phyloP scores from a whole-genome alignment of 768 basidiomycete genomes.

The Tephrocybe sp. region DNA sequence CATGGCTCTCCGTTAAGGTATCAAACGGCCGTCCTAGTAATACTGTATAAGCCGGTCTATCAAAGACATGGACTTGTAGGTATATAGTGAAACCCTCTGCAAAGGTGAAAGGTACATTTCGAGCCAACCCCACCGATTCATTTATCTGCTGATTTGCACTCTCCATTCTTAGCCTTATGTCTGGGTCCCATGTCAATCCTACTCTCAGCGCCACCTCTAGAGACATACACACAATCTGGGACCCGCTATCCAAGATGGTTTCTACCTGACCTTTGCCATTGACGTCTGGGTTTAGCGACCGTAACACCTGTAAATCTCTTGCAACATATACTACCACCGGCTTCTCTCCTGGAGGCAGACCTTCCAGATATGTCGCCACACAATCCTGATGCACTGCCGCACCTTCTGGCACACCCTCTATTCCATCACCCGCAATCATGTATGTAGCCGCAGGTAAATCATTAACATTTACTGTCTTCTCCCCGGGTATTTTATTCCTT shows the following conservation, averaged over 20 bases:
- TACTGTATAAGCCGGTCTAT: not conserved
- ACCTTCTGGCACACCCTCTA: no score
- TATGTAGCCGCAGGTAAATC: no score
- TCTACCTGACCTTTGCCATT: conserved; percentile 18
- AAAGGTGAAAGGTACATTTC: conserved; percentile 25
- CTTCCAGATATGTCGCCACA: no score
- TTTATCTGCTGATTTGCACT: conserved; percentile 23
- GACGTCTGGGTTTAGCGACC: conserved; percentile 11
- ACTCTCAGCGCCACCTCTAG: conserved; percentile 9
- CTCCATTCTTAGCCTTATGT: conserved; percentile 24
- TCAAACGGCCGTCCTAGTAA: not conserved
- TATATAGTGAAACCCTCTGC: conserved; percentile 16
- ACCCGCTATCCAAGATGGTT: conserved; percentile 24
- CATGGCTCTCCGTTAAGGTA: conserved; percentile 19
- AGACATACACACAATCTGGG: conserved; percentile 28
- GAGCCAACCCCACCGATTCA: conserved; percentile 24
- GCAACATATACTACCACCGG: conserved; percentile 5
- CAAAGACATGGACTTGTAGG: not conserved
- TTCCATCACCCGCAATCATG: no score
- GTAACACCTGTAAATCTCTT: conserved; percentile 6
- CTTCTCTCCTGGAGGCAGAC: no score
- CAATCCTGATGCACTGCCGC: no score
- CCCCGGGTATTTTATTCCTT: no score
- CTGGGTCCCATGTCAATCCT: conserved; percentile 17
- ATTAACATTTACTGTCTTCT: no score